Conservation (phyloP, 208 protist species). For the Leishmania major region DNA sequence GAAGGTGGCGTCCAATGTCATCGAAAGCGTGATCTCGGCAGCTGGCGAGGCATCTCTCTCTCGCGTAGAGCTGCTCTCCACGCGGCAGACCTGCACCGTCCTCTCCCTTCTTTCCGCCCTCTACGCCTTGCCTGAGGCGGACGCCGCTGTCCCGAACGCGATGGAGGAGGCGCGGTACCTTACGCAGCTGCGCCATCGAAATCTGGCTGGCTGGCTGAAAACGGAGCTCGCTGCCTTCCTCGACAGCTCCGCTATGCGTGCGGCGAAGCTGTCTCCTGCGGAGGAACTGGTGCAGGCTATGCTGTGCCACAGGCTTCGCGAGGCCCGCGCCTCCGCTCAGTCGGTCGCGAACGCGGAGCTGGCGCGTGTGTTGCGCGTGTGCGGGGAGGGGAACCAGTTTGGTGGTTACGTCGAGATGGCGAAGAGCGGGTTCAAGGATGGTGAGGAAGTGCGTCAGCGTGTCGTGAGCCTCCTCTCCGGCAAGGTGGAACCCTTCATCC, state of each 20-base stretch:
- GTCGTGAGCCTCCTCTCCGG: conserved; percentile 84
- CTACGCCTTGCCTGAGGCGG: conserved; percentile 79
- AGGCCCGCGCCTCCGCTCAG: conserved; percentile 53
- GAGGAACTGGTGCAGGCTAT: conserved; percentile 77
- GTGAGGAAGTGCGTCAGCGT: conserved; percentile 61
- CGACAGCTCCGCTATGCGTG: conserved; percentile 10
- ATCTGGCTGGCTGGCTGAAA: conserved; percentile 76
- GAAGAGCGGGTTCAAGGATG: conserved; percentile 43
- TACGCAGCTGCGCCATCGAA: conserved; percentile 73
- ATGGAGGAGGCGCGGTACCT: conserved; percentile 75
- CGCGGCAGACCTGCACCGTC: conserved; percentile 61
- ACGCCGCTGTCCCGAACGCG: conserved; percentile 63
- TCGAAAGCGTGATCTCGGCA: conserved; percentile 22
- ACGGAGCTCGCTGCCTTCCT: conserved; percentile 54
- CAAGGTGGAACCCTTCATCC: conserved; percentile 83
- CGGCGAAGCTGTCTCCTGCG: conserved; percentile 23
- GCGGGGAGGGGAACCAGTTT: conserved; percentile 87
- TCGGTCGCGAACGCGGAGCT: conserved; percentile 58
- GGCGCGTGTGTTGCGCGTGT: conserved; percentile 74
- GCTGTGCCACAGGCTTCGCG: conserved; percentile 75
- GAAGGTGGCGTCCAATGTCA: conserved; percentile 29
- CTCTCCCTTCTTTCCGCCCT: conserved; percentile 73
- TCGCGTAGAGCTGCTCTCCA: conserved; percentile 50
- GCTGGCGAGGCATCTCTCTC: conserved; percentile 20
- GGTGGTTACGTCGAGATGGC: conserved; percentile 74